Base-by-base conservation (phyloP, 768 basidiomycete genomes). In the Mycena leptocephala region DNA sequence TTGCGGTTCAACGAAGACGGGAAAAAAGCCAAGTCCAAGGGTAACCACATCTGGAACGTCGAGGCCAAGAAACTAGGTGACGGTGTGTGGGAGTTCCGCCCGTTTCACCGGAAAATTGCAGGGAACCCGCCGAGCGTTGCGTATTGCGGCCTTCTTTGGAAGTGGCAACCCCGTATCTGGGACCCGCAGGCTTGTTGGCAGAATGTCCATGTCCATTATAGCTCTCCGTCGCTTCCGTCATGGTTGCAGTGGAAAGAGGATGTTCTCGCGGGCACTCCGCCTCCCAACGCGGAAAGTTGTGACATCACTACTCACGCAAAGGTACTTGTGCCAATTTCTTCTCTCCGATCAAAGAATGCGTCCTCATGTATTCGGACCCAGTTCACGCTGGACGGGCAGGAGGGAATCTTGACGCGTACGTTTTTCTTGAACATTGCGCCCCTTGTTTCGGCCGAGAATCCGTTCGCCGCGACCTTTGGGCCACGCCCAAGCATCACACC, bases 11-110 rank as follows among this genome's bases (percentile, higher is more conserved):
- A 99, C 83, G 97, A 99, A 81, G 98, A 99, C 83, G 98, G 98
- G 41, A 99, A 99, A 86, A 99, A 99, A 87, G 96, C 97, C 28
- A 99, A 99, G 86, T 97, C 96, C 68, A 98, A 98, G 88, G 98
- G 98, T 59, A 99, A 99, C 86, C 98, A 99, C 81, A 98, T 99
- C 79, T 99, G 98, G 98, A 97, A 97, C 81, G 95, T 99, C 64
- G 96, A 99, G 80, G 98, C 97, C n/a, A 96, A 92, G 86, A 97
- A 96, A 84, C 82, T 87, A 28, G 87, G 87, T 28, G 95, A 95
- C 61, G 92, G 94, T 51, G 87, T 90, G 77, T 99, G 97, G 97
- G 89, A 92, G 66, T 98, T 98, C 87, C 91, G 96, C 64, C 93
- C 95, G 16, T 98, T 98, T 86, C 88, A 94, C 80, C 93, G 97